Percentiles rank a stretch among this genome's conserved stretches.
Evolutionary conservation across 148 eudicot genomes (phyloP).

Genomic region (Salicornia ramosissima): DNA sequence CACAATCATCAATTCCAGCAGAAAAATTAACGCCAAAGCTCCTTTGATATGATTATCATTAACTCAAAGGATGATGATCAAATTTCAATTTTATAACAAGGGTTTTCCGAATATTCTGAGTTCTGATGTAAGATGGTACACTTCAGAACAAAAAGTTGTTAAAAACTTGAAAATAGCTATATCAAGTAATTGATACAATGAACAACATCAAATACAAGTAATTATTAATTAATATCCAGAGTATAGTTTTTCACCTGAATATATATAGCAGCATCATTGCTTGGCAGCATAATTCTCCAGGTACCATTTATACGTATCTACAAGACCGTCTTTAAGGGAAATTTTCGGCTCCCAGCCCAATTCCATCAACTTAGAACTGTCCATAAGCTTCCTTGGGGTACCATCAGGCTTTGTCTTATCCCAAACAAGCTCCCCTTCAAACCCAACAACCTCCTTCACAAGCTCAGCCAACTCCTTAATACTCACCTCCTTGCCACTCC

Average conservation of each 20-base stretch:
- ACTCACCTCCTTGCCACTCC: constrained; percentile 91
- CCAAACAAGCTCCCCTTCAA: constrained; percentile 78
- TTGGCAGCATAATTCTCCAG: constrained; percentile 54
- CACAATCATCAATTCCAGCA: too few relatives aligned
- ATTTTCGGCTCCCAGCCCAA: constrained; percentile 88
- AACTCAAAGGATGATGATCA: not conserved
- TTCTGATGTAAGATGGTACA: constrained; percentile 1
- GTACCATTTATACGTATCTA: constrained; percentile 86
- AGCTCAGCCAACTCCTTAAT: constrained; percentile 92
- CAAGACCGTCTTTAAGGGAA: constrained; percentile 74
- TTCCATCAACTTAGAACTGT: constrained; percentile 58
- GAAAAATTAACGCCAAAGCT: not conserved
- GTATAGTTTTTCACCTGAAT: constrained; percentile 14
- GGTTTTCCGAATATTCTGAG: not conserved
- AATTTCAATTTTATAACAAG: not conserved
- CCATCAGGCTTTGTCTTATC: constrained; percentile 86
- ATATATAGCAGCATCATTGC: constrained; percentile 30
- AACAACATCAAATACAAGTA: constrained; percentile 4
- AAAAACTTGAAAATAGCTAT: not conserved
- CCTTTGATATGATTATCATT: not conserved
- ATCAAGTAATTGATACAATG: constrained; percentile 8
- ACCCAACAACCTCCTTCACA: constrained; percentile 94
- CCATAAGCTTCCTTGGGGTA: constrained; percentile 98
- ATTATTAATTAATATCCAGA: not conserved
- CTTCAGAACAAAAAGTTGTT: not conserved